These are phyloP conservation scores for Ceratobasidium sp. DNA, from an alignment of 1,284 basidiomycete genomes.

Conservation along the genomic window DNA sequence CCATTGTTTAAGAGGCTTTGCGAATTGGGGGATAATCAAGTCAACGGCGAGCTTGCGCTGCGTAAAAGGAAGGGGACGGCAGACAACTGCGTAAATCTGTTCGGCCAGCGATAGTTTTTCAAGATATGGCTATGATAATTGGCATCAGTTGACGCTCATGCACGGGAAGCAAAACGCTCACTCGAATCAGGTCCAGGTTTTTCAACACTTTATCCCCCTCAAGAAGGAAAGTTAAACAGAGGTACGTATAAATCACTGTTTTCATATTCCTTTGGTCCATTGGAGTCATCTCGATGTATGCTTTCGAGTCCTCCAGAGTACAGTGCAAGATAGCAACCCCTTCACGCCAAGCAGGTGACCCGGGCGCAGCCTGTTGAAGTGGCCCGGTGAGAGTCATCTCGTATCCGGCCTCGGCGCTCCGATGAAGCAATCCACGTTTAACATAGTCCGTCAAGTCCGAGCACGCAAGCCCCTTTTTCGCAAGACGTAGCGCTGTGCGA, in stretches of 20 bases:
- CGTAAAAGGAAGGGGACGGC: slow-evolving; percentile 16
- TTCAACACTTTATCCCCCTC: slow-evolving; percentile 32
- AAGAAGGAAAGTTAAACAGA: slow-evolving; percentile 18
- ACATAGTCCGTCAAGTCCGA: slow-evolving; percentile 40
- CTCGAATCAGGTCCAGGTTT: slow-evolving; percentile 29
- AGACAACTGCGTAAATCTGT: slow-evolving; percentile 32
- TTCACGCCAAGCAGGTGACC: slow-evolving; percentile 38
- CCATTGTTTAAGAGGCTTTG: slow-evolving; percentile 37
- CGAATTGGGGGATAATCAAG: slow-evolving; percentile 32
- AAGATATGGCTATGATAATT: slow-evolving; percentile 18
- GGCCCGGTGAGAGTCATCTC: slow-evolving; percentile 33
- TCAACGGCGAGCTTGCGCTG: slow-evolving; percentile 40
- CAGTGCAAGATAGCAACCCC: slow-evolving; percentile 35
- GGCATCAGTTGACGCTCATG: not conserved
- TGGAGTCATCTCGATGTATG: slow-evolving; percentile 42
- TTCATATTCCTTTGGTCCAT: slow-evolving; percentile 42
- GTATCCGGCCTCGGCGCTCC: slow-evolving; percentile 27
- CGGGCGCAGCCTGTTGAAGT: slow-evolving; percentile 17
- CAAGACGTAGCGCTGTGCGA: slow-evolving; percentile 13
- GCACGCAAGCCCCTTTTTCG: slow-evolving; percentile 38
- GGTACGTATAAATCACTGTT: slow-evolving; percentile 39
- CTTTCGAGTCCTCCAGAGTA: slow-evolving; percentile 36
- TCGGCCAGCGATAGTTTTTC: slow-evolving; percentile 38
- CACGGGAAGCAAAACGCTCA: not conserved
- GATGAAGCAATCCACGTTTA: slow-evolving; percentile 33